Evolutionary conservation across 2,329 filamentous ascomycete genomes (phyloP).

Genomic region (Huntiella bhutanensis): DNA sequence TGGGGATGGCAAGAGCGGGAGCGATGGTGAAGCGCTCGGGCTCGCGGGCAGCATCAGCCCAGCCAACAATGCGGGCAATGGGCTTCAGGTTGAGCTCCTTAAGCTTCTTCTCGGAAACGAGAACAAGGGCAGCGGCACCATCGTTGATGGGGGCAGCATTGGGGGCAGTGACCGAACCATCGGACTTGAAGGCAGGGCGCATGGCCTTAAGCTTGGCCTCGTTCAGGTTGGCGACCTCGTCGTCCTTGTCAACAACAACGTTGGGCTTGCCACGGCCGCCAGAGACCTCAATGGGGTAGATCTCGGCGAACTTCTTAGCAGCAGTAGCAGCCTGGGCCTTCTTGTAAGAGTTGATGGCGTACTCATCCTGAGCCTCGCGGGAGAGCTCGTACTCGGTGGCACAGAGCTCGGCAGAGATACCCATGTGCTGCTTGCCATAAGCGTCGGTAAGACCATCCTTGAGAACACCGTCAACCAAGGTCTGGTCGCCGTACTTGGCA

Average conservation of each 20-base stretch:
- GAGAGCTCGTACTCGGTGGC: constrained; percentile 63
- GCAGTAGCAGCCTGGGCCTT: constrained; percentile 76
- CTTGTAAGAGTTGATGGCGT: constrained; percentile 88
- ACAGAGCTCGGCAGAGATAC: constrained; percentile 80
- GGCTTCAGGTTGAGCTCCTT: constrained; percentile 84
- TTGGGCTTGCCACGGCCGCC: constrained; percentile 81
- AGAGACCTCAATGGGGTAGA: constrained; percentile 71
- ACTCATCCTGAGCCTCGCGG: constrained; percentile 80
- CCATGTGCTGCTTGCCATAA: constrained; percentile 96
- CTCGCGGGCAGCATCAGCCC: constrained; percentile 82
- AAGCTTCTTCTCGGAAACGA: constrained; percentile 85
- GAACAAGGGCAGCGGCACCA: constrained; percentile 76
- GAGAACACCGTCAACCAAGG: constrained; percentile 73
- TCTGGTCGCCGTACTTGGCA: constrained; percentile 85
- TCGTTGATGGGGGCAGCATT: constrained; percentile 96
- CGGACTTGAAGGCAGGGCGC: constrained; percentile 64
- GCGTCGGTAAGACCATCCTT: constrained; percentile 91
- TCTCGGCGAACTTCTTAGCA: constrained; percentile 71
- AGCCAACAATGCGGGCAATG: constrained; percentile 89
- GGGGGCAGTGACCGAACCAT: constrained; percentile 83
- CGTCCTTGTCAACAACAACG: constrained; percentile 63
- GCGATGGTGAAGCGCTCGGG: constrained; percentile 93
- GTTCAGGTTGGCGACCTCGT: constrained; percentile 92
- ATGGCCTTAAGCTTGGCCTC: constrained; percentile 66
- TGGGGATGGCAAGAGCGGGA: constrained; percentile 84